Base-by-base conservation (phyloP, 2,329 filamentous ascomycete genomes). In the Pseudocercospora eumusae region DNA sequence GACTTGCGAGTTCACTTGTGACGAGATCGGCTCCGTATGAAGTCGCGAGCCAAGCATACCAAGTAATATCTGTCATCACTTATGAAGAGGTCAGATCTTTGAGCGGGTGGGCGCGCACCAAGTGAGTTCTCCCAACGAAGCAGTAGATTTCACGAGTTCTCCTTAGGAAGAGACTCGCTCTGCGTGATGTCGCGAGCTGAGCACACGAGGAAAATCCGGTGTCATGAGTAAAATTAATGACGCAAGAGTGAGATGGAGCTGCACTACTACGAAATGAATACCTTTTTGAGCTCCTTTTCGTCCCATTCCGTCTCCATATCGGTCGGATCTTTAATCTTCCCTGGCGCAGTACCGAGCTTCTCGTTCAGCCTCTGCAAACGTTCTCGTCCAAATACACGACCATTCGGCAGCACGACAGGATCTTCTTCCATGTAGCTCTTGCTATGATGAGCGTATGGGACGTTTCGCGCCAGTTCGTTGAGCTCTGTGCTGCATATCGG, bases 401-500 rank as follows among this genome's bases (percentile, higher is more conserved):
- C 88, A 75, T 96, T 97, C 23, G 95, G 95, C 60, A 99, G 78
- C 47, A 98, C 84, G 20, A 96, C 84, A 0, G 95, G 84, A 73
- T 98, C 93, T 50, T 86, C 87, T 73, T 96, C 93, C 28, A 98
- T 91, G 64, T 92, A 90, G 74, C 92, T 96, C 81, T 96, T 96
- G 28, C 90, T 93, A 75, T 99, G 95, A 72, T 96, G 90, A 2
- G 95, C 95, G 71, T 98, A 98, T 0, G 95, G 95, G 49, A 99
- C 90, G 69, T 89, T 88, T 56, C 88, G 83, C 1, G 95, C 93
- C 33, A 99, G 84, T 71, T 93, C 90, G 75, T 98, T 98, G 60
- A 99, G 85, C 77, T 99, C 95, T 0, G 90, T 95, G 53, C 90
- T 95, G 80, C 95, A 99, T 73, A 99, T 98, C 2, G 95, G 95